Conservation (phyloP, 768 basidiomycete species). For the Lentinula sp. region DNA sequence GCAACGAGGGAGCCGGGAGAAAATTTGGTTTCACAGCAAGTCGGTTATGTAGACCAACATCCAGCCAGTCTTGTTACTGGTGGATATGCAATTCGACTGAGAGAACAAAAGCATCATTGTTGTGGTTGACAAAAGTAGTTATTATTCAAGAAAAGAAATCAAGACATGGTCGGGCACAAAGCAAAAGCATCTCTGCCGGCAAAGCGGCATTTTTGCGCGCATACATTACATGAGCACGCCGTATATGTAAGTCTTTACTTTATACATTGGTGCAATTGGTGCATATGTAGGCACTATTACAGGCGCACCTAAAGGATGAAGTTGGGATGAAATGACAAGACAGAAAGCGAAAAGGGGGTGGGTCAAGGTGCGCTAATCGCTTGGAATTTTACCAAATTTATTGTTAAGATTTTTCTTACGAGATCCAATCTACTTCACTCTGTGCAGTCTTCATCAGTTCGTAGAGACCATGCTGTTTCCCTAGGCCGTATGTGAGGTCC, state of each 20-base stretch:
- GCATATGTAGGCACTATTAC: neutral
- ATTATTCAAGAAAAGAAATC: neutral
- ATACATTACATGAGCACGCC: neutral
- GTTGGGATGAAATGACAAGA: too few species aligned
- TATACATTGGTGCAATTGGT: too few species aligned
- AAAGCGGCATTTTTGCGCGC: neutral
- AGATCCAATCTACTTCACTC: constrained; percentile 7
- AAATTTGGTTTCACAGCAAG: neutral
- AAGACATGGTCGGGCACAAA: neutral
- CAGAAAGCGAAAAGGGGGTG: neutral
- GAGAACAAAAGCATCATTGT: neutral
- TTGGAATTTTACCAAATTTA: neutral
- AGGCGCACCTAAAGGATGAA: too few species aligned
- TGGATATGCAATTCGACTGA: neutral
- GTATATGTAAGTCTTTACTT: neutral
- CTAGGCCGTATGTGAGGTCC: constrained; percentile 79
- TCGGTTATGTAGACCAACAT: neutral
- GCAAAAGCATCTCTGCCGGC: neutral
- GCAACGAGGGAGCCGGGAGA: neutral
- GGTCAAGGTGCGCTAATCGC: too few species aligned
- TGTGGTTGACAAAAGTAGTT: neutral
- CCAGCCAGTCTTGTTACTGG: neutral
- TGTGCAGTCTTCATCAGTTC: constrained; percentile 36
- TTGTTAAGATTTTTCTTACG: neutral
- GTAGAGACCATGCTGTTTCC: constrained; percentile 74